These are phyloP conservation scores for Kwoniella bestiolae DNA, from an alignment of 768 basidiomycete species.

Conservation along the genomic window DNA sequence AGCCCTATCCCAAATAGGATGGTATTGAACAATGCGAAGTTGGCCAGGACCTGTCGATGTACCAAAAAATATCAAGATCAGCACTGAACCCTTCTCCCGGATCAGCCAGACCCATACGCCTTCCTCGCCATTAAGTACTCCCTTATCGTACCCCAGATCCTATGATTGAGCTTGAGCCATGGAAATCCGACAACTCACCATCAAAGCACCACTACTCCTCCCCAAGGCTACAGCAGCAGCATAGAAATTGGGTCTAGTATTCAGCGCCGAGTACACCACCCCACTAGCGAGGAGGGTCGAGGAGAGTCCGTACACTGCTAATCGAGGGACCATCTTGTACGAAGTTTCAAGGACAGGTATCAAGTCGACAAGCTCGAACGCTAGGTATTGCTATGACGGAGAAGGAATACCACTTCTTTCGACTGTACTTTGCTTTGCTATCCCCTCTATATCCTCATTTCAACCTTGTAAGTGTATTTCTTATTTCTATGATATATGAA, in stretches of 20 bases:
- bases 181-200: constrained; percentile 67
- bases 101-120: no score
- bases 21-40: constrained; percentile 80
- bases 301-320: constrained; percentile 70
- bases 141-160: no score
- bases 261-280: constrained; percentile 77
- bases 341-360: background rate
- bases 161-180: no score
- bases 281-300: constrained; percentile 73
- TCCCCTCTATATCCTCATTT: background rate
- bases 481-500: background rate
- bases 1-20: constrained; percentile 75
- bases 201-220: constrained; percentile 85
- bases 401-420: background rate
- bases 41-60: constrained; percentile 74
- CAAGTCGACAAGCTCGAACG: background rate
- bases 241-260: constrained; percentile 88
- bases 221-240: constrained; percentile 90
- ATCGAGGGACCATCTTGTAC: constrained; percentile 40
- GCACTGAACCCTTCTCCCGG: no score
- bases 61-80: background rate
- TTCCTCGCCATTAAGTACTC: no score
- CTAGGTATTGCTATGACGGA: no score
- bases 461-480: background rate
- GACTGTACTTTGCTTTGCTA: background rate